Evolutionary conservation across 768 basidiomycete species (phyloP).

Genomic region (Mycena crocata): DNA sequence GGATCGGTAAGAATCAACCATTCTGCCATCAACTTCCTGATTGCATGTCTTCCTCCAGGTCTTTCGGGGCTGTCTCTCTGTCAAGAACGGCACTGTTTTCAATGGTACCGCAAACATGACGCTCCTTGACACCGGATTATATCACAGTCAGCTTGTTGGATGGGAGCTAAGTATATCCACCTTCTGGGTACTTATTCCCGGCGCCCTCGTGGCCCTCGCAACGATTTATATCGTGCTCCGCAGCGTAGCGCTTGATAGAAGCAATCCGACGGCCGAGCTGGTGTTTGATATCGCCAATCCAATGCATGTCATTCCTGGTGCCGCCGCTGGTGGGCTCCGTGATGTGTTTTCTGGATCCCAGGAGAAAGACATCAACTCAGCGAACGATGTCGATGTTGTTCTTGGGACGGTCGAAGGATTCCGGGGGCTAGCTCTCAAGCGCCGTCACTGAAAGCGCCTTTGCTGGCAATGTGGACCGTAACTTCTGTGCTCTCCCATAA

Average conservation of each 20-base stretch:
- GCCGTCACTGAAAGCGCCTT: too few species aligned
- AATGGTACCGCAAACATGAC: not conserved
- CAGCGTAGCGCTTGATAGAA: not conserved
- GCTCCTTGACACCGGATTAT: not conserved
- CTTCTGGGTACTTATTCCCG: not conserved
- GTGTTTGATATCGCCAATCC: constrained; percentile 1
- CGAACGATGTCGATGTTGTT: not conserved
- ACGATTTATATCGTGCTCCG: not conserved
- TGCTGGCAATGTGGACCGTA: too few species aligned
- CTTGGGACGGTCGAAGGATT: too few species aligned
- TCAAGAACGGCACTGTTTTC: too few species aligned
- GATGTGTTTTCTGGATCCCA: not conserved
- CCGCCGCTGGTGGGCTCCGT: not conserved
- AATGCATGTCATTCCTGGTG: not conserved
- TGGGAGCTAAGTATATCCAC: not conserved
- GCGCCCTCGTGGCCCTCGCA: not conserved
- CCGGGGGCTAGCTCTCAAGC: too few species aligned
- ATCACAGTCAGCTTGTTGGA: not conserved
- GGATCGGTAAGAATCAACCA: not conserved
- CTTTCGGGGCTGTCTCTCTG: constrained; percentile 1
- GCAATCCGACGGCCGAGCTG: not conserved
- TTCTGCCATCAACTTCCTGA: not conserved
- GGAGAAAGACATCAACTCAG: not conserved
- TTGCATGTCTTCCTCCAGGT: not conserved
- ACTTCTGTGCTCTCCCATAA: too few species aligned